Conservation (phyloP, 2,329 filamentous ascomycete species). For the Aplosporella prunicola region DNA sequence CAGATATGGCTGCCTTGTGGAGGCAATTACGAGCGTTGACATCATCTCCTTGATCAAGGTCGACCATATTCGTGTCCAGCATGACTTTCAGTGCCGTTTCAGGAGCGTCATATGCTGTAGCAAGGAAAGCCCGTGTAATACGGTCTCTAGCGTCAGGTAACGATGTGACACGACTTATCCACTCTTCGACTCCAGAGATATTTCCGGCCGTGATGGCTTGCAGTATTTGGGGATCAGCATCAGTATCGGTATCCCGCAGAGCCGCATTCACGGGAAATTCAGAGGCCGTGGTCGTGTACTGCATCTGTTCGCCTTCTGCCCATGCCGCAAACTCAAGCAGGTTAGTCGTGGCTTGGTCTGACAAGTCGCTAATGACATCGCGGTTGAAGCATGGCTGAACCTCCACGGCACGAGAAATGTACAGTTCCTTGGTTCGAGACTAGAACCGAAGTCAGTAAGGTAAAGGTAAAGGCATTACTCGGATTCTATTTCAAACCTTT, state of each 20-base stretch:
- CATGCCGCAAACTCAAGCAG: slow-evolving; percentile 89
- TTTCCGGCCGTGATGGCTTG: slow-evolving; percentile 82
- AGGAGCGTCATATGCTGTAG: slow-evolving; percentile 78
- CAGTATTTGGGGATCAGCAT: slow-evolving; percentile 78
- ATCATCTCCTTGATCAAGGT: slow-evolving; percentile 89
- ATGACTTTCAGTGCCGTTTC: slow-evolving; percentile 66
- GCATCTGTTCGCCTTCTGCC: slow-evolving; percentile 92
- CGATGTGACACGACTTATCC: slow-evolving; percentile 60
- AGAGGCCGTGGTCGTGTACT: slow-evolving; percentile 38
- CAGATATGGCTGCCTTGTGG: slow-evolving; percentile 93
- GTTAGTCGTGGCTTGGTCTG: slow-evolving; percentile 94
- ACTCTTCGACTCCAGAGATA: slow-evolving; percentile 64
- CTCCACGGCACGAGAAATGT: slow-evolving; percentile 89
- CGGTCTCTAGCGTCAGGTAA: slow-evolving; percentile 59
- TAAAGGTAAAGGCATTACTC: slow-evolving; percentile 13
- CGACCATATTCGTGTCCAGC: slow-evolving; percentile 70
- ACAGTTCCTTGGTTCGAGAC: slow-evolving; percentile 95
- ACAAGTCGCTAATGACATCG: slow-evolving; percentile 90
- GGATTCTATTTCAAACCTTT: no score
- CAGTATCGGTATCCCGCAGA: slow-evolving; percentile 62
- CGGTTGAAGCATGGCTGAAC: slow-evolving; percentile 98
- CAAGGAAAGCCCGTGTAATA: slow-evolving; percentile 81
- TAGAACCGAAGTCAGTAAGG: slow-evolving; percentile 32
- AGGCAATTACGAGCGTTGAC: slow-evolving; percentile 96
- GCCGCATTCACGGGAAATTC: slow-evolving; percentile 11